Evolutionary conservation across 495 filamentous ascomycete genomes (phyloP).

Genomic region (Tetracladium marchalianum): DNA sequence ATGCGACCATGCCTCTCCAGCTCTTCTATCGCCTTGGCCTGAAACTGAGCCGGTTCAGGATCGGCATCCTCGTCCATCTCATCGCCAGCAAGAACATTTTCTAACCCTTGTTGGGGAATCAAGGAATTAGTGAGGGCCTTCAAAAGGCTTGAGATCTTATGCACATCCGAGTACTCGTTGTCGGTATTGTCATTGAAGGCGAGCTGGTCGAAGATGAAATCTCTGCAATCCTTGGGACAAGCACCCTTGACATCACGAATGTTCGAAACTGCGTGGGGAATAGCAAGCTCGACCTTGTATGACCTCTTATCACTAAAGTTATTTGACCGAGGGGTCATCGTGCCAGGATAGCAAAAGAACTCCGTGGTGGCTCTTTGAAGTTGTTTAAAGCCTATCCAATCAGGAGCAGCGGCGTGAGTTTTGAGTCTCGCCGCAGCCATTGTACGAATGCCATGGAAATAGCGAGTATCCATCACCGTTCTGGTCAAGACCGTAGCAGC

Average conservation of each 20-base stretch:
- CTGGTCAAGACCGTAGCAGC: constrained; percentile 77
- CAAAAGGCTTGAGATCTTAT: constrained; percentile 78
- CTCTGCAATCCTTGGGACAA: constrained; percentile 64
- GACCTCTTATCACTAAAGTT: constrained; percentile 77
- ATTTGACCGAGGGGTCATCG: constrained; percentile 70
- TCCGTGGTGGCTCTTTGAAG: constrained; percentile 76
- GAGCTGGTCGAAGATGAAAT: constrained; percentile 77
- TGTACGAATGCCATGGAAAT: constrained; percentile 85
- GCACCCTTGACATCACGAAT: constrained; percentile 66
- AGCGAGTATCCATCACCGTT: constrained; percentile 82
- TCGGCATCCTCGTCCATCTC: constrained; percentile 48
- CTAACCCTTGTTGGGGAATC: constrained; percentile 36
- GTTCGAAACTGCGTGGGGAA: constrained; percentile 68
- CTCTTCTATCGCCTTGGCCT: constrained; percentile 64
- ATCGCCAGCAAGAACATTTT: constrained; percentile 33
- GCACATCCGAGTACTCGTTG: constrained; percentile 78
- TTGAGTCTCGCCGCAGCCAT: constrained; percentile 68
- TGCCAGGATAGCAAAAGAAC: constrained; percentile 71
- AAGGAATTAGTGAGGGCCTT: constrained; percentile 68
- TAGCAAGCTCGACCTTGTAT: constrained; percentile 73
- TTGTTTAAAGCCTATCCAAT: constrained; percentile 77
- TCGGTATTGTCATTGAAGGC: constrained; percentile 88
- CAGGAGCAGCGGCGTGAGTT: constrained; percentile 57
- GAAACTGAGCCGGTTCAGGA: constrained; percentile 40
- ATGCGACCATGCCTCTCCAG: constrained; percentile 84